Conservation (phyloP, 768 basidiomycete species). For the Atractiella rhizophila region DNA sequence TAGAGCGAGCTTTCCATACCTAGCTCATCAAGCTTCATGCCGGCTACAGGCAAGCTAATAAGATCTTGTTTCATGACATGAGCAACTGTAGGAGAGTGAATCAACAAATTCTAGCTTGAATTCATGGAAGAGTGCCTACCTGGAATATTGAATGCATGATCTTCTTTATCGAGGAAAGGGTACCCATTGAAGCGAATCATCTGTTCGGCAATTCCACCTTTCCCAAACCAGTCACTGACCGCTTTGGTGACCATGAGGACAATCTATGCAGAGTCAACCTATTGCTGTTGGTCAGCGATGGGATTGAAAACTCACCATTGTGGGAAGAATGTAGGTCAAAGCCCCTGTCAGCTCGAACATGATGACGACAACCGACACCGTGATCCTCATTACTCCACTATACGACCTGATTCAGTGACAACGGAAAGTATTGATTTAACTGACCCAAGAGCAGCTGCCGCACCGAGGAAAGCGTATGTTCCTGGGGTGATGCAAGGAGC, state of each 20-base stretch:
- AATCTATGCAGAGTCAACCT: constrained; percentile 33
- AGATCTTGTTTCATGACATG: constrained; percentile 71
- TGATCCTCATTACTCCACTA: constrained; percentile 89
- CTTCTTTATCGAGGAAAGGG: constrained; percentile 88
- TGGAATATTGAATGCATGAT: constrained; percentile 68
- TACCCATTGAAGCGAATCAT: constrained; percentile 93
- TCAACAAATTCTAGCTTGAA: constrained; percentile 1
- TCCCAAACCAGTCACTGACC: constrained; percentile 80
- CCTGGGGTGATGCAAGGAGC: constrained; percentile 94
- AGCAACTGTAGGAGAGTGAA: no score
- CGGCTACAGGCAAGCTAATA: constrained; percentile 42
- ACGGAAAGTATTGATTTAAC: constrained; percentile 8
- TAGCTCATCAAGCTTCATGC: constrained; percentile 50
- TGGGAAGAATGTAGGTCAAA: constrained; percentile 83
- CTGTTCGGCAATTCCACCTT: constrained; percentile 83
- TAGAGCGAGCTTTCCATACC: constrained; percentile 30
- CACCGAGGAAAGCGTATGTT: constrained; percentile 90
- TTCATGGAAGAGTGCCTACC: constrained; percentile 30
- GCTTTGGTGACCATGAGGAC: constrained; percentile 88
- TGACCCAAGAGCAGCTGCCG: constrained; percentile 78
- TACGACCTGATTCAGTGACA: neutral
- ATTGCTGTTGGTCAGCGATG: neutral
- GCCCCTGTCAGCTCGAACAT: constrained; percentile 99
- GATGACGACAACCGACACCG: constrained; percentile 91
- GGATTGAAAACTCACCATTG: constrained; percentile 44